These are phyloP conservation scores for Canna indica DNA, from an alignment of 176 grass and related monocot species.

Conservation along the genomic window DNA sequence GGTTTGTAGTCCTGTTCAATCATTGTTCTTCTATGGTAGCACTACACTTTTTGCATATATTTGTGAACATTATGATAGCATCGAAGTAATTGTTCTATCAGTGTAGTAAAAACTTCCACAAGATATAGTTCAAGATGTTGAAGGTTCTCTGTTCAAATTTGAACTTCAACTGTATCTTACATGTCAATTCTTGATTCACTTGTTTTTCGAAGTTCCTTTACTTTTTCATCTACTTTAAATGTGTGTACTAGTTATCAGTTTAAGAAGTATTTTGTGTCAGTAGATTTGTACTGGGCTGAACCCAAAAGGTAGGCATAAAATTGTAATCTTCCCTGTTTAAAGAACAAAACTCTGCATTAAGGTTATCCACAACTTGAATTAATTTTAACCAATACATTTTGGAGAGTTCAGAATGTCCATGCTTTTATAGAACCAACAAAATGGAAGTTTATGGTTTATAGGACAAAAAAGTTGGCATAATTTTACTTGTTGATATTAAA, in stretches of 20 bases:
- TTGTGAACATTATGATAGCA: no score
- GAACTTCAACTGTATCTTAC: background rate
- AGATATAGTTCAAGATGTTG: background rate
- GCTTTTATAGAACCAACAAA: no score
- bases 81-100: background rate
- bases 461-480: no score
- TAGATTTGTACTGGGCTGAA: background rate
- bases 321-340: no score
- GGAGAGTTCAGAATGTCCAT: no score
- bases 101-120: background rate
- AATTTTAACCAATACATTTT: no score
- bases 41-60: no score
- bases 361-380: no score
- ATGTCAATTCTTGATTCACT: background rate
- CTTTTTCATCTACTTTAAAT: background rate
- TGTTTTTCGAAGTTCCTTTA: background rate
- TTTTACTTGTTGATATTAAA: no score
- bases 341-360: no score
- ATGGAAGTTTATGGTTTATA: no score
- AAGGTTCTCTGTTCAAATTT: background rate
- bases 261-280: background rate
- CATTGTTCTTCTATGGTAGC: background rate
- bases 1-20: slow-evolving; percentile 34
- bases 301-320: no score
- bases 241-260: background rate